Percentiles rank a stretch among this genome's conserved stretches.
phyloP scores from a whole-genome alignment of 306 rosid species.

The Fragaria ananassa region DNA sequence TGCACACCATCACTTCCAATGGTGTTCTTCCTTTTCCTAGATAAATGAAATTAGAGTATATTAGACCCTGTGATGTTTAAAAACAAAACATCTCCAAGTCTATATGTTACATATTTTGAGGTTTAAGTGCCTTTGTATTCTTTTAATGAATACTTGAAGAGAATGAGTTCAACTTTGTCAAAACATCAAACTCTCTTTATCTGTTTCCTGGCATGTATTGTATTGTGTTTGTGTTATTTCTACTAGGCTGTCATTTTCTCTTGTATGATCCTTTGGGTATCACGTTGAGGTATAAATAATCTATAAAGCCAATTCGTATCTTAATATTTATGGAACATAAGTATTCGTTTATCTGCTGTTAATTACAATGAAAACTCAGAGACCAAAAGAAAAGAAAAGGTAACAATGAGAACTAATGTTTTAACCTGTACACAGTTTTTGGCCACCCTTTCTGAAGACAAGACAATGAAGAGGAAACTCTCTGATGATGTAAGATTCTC shows the following conservation, averaged over 20 bases:
- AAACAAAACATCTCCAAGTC: not conserved
- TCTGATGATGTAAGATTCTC: conserved; percentile 51
- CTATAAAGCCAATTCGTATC: not conserved
- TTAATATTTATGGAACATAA: not conserved
- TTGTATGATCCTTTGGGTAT: not conserved
- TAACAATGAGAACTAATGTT: not conserved
- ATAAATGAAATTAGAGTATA: not conserved
- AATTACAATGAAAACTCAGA: conserved; percentile 9
- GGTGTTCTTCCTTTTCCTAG: not conserved
- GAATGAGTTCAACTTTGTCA: not conserved
- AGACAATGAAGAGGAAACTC: conserved; percentile 35
- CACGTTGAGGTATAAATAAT: too few relatives aligned
- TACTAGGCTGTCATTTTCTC: not conserved
- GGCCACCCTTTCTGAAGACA: conserved; percentile 46
- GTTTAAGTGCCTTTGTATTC: not conserved
- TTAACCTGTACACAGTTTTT: conserved; percentile 47
- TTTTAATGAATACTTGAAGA: not conserved
- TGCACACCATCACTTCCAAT: not conserved
- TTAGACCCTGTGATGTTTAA: not conserved
- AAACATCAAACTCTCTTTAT: not conserved
- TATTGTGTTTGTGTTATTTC: not conserved
- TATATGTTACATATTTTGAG: not conserved
- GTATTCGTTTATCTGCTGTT: not conserved
- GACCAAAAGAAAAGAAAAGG: not conserved
- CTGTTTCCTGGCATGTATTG: not conserved